Evolutionary conservation across 345 rosid genomes (phyloP), one percentile per base, ranked within the genome.

Genomic region (Rubroshorea leprosula): DNA sequence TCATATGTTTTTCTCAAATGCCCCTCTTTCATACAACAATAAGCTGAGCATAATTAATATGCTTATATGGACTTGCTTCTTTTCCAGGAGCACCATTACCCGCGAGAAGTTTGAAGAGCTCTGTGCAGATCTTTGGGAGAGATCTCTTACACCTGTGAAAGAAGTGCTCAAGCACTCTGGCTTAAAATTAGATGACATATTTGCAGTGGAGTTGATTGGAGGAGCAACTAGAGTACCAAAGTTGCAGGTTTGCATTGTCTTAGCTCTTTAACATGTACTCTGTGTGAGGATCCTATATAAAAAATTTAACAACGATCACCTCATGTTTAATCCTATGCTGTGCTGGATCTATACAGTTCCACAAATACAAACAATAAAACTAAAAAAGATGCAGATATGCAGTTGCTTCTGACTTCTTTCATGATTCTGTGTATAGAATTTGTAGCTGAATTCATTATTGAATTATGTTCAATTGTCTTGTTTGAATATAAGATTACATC

Each of bases 191-290:
- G 87, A 83, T 60, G 97, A 94, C 53, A 73, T 90, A 64, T 76
- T 70, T 79, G 99, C 96, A 5, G 93, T 90, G 51, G 99, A 94
- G 65, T 73, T 94, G 49, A 87, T 94, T 31, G 99, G 99, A 69
- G 99, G 99, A 51, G 97, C 96, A 60, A 90, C 96, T 45, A 81
- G 99, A 78, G 97, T 94, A 58, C 99, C 99, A 60, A 94, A 94
- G 75, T 83, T 94, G 78, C 96, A 94, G 97, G 99, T 94, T 70
- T 60, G 78, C 55, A 44, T 56, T 67, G 23, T 51, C 35, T 35
- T 53, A 29, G 46, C 51, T 56, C 55, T 51, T 45, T 68, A 50
- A 31, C 45, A 27, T 47, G 23, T 29, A 26, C n/a, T 61, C 29
- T 44, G 1, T 11, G 26, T 63, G 61, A 39, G 48, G 63, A 39